Evolutionary conservation across 148 eudicot genomes (phyloP).

Genomic region (Tetragonia tetragonoides): DNA sequence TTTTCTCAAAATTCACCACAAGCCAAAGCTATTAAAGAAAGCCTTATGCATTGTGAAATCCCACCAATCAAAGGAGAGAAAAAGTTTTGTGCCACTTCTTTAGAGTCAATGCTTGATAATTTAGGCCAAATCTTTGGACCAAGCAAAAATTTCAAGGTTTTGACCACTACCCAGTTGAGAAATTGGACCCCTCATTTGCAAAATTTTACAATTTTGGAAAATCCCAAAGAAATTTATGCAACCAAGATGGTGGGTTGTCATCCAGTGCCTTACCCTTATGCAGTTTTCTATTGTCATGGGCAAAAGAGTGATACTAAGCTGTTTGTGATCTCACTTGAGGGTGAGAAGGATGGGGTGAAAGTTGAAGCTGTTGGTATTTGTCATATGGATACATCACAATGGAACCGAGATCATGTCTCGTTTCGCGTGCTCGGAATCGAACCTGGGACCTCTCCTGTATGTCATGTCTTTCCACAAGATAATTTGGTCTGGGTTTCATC

Average conservation of each 20-base stretch:
- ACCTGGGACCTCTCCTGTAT: conserved; percentile 50
- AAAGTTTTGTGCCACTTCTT: conserved; percentile 49
- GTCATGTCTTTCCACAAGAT: conserved; percentile 55
- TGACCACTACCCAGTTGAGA: conserved; percentile 39
- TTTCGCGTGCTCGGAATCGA: conserved; percentile 40
- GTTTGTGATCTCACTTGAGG: conserved; percentile 35
- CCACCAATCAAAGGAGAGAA: conserved; percentile 39
- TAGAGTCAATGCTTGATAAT: conserved; percentile 48
- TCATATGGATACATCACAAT: conserved; percentile 53
- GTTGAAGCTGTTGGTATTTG: conserved; percentile 55
- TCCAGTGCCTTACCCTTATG: conserved; percentile 69
- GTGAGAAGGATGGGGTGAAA: conserved; percentile 39
- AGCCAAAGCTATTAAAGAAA: conserved; percentile 43
- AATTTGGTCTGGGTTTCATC: conserved; percentile 51
- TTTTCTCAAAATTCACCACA: conserved; percentile 38
- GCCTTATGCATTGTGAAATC: conserved; percentile 40
- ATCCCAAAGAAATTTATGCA: conserved; percentile 29
- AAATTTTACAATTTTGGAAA: conserved; percentile 45
- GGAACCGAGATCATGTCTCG: conserved; percentile 47
- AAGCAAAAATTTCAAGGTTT: conserved; percentile 28
- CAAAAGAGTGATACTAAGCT: conserved; percentile 43
- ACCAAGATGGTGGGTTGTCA: conserved; percentile 55
- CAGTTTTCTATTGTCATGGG: conserved; percentile 59
- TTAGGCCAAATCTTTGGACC: conserved; percentile 25
- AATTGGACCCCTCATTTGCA: conserved; percentile 35